phyloP scores from a whole-genome alignment of 768 basidiomycete species.

The Hericium rajendrae region DNA sequence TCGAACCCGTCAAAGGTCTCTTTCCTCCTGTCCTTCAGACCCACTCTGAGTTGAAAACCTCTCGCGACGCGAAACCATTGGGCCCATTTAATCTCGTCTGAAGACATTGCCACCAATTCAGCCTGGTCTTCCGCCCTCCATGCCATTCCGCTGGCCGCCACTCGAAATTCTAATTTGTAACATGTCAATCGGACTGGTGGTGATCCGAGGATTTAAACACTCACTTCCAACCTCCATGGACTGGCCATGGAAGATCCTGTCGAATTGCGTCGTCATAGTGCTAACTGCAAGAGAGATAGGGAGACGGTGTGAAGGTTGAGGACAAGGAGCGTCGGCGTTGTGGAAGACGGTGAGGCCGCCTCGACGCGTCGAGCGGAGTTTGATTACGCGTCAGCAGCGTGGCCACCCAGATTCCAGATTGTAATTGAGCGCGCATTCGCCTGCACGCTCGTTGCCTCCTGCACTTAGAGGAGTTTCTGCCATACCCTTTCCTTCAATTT shows the following conservation, averaged over 20 bases:
- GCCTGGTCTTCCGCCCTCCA: constrained; percentile 81
- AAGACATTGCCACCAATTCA: constrained; percentile 50
- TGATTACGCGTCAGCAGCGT: not conserved
- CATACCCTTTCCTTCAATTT: too few relatives aligned
- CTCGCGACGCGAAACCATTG: constrained; percentile 91
- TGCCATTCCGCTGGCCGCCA: constrained; percentile 85
- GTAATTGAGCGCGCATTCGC: too few relatives aligned
- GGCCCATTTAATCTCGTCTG: constrained; percentile 74
- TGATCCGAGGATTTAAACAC: constrained; percentile 24
- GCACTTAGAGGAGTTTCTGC: too few relatives aligned
- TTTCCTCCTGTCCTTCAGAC: constrained; percentile 63
- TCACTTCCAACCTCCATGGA: constrained; percentile 71
- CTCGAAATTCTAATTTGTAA: constrained; percentile 57
- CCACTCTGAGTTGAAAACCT: constrained; percentile 81
- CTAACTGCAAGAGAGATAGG: not conserved
- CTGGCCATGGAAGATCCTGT: constrained; percentile 71
- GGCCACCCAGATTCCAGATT: not conserved
- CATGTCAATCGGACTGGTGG: not conserved
- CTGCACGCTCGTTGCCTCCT: too few relatives aligned
- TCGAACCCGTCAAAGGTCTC: constrained; percentile 92
- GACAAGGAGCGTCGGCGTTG: not conserved
- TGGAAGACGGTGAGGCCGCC: not conserved
- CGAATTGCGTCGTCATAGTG: constrained; percentile 74
- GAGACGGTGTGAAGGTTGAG: not conserved
- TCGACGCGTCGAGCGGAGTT: not conserved